phyloP scores from a whole-genome alignment of 768 basidiomycete genomes.

The Boletus eberwhitei region DNA sequence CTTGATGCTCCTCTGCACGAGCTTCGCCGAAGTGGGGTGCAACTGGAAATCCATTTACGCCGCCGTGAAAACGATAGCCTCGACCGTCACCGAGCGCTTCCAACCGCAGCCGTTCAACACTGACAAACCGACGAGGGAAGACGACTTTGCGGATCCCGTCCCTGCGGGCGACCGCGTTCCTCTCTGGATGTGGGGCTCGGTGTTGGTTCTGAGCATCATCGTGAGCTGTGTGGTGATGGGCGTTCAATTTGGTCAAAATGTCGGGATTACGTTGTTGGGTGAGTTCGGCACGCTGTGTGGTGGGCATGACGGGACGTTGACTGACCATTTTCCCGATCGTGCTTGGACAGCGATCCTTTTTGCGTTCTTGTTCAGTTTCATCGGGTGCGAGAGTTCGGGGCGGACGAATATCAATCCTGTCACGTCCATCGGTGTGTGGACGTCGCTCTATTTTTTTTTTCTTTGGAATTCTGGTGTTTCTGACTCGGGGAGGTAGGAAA shows the following conservation, averaged over 20 bases:
- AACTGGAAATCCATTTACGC: slow-evolving; percentile 22
- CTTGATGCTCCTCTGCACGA: slow-evolving; percentile 54
- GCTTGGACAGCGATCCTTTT: slow-evolving; percentile 42
- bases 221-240: slow-evolving; percentile 52
- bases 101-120: background rate
- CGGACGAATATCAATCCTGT: slow-evolving; percentile 63
- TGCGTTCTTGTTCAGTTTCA: slow-evolving; percentile 65
- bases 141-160: slow-evolving; percentile 50
- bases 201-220: slow-evolving; percentile 46
- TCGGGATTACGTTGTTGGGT: slow-evolving; percentile 31
- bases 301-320: background rate
- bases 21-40: slow-evolving; percentile 25
- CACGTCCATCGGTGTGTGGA: slow-evolving; percentile 43
- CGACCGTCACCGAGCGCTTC: slow-evolving; percentile 6
- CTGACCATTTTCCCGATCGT: background rate
- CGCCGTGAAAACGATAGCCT: background rate
- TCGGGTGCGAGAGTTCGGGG: slow-evolving; percentile 59
- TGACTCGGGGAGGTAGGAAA: slow-evolving; percentile 19
- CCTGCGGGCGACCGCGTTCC: slow-evolving; percentile 56
- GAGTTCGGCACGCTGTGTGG: background rate
- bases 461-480: background rate
- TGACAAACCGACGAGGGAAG: slow-evolving; percentile 13
- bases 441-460: background rate
- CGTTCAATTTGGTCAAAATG: slow-evolving; percentile 53
- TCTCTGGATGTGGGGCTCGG: slow-evolving; percentile 49